Evolutionary conservation across 208 protist genomes (phyloP).

Genomic region (Crithidia sp.): DNA sequence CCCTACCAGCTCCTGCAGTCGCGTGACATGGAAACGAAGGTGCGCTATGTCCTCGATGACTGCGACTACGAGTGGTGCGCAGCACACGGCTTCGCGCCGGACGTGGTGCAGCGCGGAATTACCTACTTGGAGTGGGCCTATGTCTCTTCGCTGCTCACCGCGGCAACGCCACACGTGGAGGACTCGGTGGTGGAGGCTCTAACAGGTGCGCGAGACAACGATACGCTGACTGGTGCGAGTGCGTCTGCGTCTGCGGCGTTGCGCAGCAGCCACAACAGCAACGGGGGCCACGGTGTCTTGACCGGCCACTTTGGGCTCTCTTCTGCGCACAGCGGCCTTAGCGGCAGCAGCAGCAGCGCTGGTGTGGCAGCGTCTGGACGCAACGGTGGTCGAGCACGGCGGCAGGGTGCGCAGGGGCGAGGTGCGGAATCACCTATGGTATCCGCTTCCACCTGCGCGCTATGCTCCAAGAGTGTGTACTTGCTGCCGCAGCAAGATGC

Average conservation of each 20-base stretch:
- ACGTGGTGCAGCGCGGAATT: conserved; percentile 51
- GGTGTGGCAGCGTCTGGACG: no score
- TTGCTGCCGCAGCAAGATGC: conserved; percentile 5
- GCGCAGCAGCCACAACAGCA: no score
- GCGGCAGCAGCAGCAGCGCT: no score
- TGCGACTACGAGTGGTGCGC: conserved; percentile 77
- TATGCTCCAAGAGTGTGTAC: conserved; percentile 42
- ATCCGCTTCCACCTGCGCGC: conserved; percentile 18
- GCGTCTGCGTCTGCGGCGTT: background rate
- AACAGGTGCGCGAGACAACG: no score
- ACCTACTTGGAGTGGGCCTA: conserved; percentile 77
- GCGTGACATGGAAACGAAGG: conserved; percentile 47
- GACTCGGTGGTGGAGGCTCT: background rate
- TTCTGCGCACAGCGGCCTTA: no score
- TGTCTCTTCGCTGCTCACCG: conserved; percentile 43
- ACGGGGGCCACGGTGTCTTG: background rate
- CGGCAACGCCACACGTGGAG: conserved; percentile 12
- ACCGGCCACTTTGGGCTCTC: background rate
- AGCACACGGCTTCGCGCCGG: conserved; percentile 27
- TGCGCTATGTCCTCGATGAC: conserved; percentile 69
- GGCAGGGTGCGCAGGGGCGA: conserved; percentile 3
- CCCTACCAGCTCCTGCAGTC: conserved; percentile 61
- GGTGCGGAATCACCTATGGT: background rate
- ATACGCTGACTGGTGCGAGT: background rate
- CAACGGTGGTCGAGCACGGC: conserved; percentile 1